phyloP scores from a whole-genome alignment of 768 basidiomycete species.

The Suillus luteus region DNA sequence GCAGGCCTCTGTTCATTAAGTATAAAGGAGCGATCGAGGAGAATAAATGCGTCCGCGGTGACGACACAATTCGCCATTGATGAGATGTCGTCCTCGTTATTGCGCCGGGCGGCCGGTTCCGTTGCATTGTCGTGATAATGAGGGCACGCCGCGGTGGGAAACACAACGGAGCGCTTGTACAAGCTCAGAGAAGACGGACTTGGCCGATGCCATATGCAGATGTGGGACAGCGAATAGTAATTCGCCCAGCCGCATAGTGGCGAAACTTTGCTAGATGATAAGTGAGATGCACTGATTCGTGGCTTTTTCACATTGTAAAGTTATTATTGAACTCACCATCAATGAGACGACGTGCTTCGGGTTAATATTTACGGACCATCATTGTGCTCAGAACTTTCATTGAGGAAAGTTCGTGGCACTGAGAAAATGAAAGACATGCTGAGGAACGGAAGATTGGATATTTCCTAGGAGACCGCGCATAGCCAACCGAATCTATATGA shows the following conservation, averaged over 20 bases:
- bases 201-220: constrained; percentile 4
- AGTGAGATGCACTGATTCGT: background rate
- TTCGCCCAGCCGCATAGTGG: constrained; percentile 2
- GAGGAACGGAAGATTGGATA: constrained; percentile 2
- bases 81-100: background rate
- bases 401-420: constrained; percentile 6
- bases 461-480: constrained; percentile 36
- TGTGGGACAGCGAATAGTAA: background rate
- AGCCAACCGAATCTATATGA: background rate
- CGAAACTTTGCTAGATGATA: background rate
- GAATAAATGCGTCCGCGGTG: background rate
- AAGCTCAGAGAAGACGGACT: constrained; percentile 2
- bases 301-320: constrained; percentile 3
- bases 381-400: background rate
- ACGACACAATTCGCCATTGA: background rate
- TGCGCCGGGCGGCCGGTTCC: background rate
- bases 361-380: background rate
- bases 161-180: background rate
- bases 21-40: background rate
- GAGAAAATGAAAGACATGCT: constrained; percentile 2
- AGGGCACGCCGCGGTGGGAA: background rate
- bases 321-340: background rate
- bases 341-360: background rate
- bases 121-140: background rate
- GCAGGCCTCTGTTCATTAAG: background rate